Conservation (phyloP, 768 basidiomycete genomes). For the Multifurca ochricompacta region DNA sequence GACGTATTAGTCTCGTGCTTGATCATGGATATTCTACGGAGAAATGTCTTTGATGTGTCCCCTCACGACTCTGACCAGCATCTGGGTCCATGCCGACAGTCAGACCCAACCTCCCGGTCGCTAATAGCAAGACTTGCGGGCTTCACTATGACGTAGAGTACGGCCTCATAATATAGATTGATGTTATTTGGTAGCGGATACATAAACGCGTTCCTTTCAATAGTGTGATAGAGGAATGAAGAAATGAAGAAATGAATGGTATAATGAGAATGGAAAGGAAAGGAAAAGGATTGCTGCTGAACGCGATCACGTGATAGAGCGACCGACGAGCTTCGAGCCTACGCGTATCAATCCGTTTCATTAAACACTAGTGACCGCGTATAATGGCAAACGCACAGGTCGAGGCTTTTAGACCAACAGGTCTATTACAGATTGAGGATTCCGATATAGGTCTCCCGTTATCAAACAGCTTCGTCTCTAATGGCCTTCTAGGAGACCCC, state of each 20-base stretch:
- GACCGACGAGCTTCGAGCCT: not conserved
- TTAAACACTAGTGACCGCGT: not conserved
- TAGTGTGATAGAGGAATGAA: not conserved
- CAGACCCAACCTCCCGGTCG: slow-evolving; percentile 10
- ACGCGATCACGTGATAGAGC: slow-evolving; percentile 11
- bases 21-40: slow-evolving; percentile 19
- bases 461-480: slow-evolving; percentile 7
- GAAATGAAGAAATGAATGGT: not conserved
- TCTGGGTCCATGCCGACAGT: slow-evolving; percentile 14
- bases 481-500: slow-evolving; percentile 10
- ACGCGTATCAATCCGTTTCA: slow-evolving; percentile 10
- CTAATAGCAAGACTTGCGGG: slow-evolving; percentile 12
- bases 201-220: not conserved
- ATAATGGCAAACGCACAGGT: slow-evolving; percentile 3
- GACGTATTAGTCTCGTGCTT: slow-evolving; percentile 11
- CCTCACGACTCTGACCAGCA: slow-evolving; percentile 15
- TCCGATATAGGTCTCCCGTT: not conserved
- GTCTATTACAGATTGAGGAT: not conserved
- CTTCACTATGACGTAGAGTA: not conserved
- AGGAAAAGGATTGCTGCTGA: not conserved
- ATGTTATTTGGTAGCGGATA: not conserved
- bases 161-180: not conserved
- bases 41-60: slow-evolving; percentile 14
- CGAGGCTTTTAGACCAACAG: not conserved
- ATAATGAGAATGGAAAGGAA: not conserved